Base-by-base conservation (phyloP, 441 rosid species). In the Viola pubescens region DNA sequence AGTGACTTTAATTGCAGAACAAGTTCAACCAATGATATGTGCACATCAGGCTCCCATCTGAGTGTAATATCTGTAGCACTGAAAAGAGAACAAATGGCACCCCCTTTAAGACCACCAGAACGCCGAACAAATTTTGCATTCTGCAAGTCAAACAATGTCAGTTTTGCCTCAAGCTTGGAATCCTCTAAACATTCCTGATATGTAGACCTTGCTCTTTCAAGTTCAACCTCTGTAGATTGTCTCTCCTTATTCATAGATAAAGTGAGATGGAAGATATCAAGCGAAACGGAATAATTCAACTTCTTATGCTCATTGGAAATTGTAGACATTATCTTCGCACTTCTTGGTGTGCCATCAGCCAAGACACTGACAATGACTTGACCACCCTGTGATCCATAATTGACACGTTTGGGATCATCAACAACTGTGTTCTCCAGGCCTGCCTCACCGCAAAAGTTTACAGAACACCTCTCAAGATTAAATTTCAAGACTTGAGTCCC, bases 381-480 rank as follows among this genome's bases (percentile, higher is more conserved):
- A 54, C 97, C 98, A 80, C 99, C 98, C 62, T 95, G 99, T 70
- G 99, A 91, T 65, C 99, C 99, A 83, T 89, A 91, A 79, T 95
- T 89, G 71, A 95, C 96, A 63, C 89, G 87, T 80, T 95, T 95
- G 49, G 99, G 96, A 78, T 95, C 97, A 19, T 71, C 83, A 74
- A 91, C 79, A 72, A 69, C 65, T 54, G 85, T 60, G 60, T 81
- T 84, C 34, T 91, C 97, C 89, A 91, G 67, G 66, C 74, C 75
- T 48, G 88, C 71, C 7, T 91, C 86, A 54, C 89, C 96, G 73
- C 63, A 74, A 71, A 81, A 82, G 66, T 76, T 87, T 59, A 95
- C 82, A 46, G 82, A 87, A 76, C 96, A 95, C 37, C 86, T 74
- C 66, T 95, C 95, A 60, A 95, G 87, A 76, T 73, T 86, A 60